Evolutionary conservation across 768 basidiomycete genomes (phyloP).

Genomic region (Plicaturopsis crispa): DNA sequence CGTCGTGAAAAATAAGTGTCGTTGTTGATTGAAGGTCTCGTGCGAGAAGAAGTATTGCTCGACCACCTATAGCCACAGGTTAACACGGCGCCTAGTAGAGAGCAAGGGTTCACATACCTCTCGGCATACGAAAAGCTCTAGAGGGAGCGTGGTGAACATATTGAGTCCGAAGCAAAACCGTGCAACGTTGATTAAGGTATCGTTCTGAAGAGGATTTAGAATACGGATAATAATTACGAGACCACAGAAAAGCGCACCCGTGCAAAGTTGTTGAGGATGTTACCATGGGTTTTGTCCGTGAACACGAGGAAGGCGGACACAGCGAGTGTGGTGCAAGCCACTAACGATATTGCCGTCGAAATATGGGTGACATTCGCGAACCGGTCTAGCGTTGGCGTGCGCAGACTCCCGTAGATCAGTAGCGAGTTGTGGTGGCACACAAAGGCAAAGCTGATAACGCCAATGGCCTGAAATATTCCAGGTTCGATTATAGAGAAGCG

Average conservation of each 20-base stretch:
- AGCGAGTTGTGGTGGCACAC: slow-evolving; percentile 98
- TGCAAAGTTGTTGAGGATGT: slow-evolving; percentile 93
- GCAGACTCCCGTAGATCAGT: slow-evolving; percentile 89
- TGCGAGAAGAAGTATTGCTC: slow-evolving; percentile 96
- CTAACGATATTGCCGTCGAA: slow-evolving; percentile 76
- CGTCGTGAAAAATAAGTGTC: slow-evolving; percentile 90
- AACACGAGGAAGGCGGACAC: slow-evolving; percentile 83
- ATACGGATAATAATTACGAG: slow-evolving; percentile 1
- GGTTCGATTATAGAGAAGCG: slow-evolving; percentile 71
- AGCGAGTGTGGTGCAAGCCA: slow-evolving; percentile 80
- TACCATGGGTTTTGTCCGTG: slow-evolving; percentile 90
- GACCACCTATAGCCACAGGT: slow-evolving; percentile 54
- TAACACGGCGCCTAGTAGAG: neutral
- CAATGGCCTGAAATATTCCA: slow-evolving; percentile 90
- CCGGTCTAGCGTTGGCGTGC: slow-evolving; percentile 89
- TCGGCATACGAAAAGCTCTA: slow-evolving; percentile 95
- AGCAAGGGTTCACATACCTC: slow-evolving; percentile 47
- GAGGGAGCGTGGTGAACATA: slow-evolving; percentile 96
- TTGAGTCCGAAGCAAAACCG: slow-evolving; percentile 91
- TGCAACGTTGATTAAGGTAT: slow-evolving; percentile 91
- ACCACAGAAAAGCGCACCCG: slow-evolving; percentile 33
- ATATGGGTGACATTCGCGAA: slow-evolving; percentile 91
- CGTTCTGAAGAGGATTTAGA: slow-evolving; percentile 37
- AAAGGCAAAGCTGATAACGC: slow-evolving; percentile 95
- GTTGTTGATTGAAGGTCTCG: slow-evolving; percentile 70